Percentiles rank a stretch among this genome's conserved stretches.
These are phyloP conservation scores for Phoma sp. DNA, from an alignment of 2,329 filamentous ascomycete species.

Conservation along the genomic window DNA sequence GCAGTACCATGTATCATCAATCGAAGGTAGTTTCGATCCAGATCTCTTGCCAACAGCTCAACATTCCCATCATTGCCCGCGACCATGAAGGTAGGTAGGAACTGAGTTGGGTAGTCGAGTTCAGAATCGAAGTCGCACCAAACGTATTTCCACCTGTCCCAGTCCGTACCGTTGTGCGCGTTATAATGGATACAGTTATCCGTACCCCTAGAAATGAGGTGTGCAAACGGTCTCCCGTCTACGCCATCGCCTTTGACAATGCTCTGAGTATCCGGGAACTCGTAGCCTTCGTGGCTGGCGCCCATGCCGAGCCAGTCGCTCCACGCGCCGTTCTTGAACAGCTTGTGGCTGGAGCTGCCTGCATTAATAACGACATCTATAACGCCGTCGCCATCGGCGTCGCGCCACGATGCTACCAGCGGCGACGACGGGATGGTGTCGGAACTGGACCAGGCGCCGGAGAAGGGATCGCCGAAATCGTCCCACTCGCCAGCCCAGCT, in stretches of 20 bases:
- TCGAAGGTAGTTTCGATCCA: neutral
- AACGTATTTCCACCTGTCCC: constrained; percentile 5
- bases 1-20: neutral
- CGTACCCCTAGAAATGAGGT: constrained; percentile 14
- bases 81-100: constrained; percentile 3
- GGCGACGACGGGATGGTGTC: neutral
- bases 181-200: constrained; percentile 18
- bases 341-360: constrained; percentile 3
- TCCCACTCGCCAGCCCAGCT: constrained; percentile 6
- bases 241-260: constrained; percentile 5
- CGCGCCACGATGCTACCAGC: constrained; percentile 3
- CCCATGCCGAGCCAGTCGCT: constrained; percentile 8
- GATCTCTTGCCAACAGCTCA: neutral
- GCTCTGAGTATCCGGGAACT: constrained; percentile 18
- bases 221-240: constrained; percentile 10
- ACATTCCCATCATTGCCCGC: neutral
- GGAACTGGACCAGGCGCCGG: neutral
- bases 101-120: neutral
- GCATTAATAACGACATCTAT: constrained; percentile 15
- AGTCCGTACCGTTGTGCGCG: constrained; percentile 10
- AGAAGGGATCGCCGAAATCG: constrained; percentile 1
- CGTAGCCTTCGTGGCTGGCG: constrained; percentile 17
- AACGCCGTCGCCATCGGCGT: neutral
- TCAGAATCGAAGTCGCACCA: neutral
- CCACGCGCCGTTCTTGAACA: constrained; percentile 16